phyloP scores from a whole-genome alignment of 2,329 filamentous ascomycete genomes.

The Cadophora luteo-olivacea region DNA sequence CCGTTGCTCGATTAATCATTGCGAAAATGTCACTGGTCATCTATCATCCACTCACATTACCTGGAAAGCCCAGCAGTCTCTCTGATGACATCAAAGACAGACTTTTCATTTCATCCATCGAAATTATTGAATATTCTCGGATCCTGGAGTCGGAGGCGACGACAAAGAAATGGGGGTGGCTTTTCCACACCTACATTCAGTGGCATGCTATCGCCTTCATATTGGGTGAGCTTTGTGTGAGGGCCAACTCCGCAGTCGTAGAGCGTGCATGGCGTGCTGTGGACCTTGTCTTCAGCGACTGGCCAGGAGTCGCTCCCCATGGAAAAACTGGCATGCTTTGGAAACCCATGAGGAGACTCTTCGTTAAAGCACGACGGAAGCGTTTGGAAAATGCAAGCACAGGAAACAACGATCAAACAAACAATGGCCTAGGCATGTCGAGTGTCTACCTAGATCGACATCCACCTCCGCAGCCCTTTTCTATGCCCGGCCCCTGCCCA shows the following conservation, averaged over 20 bases:
- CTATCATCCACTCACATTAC: conserved; percentile 44
- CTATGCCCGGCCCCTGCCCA: conserved; percentile 19
- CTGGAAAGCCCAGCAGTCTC: conserved; percentile 41
- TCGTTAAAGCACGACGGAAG: conserved; percentile 62
- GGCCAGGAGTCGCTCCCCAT: conserved; percentile 36
- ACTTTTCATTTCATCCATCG: conserved; percentile 48
- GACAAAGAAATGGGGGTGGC: conserved; percentile 52
- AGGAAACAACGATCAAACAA: conserved; percentile 3
- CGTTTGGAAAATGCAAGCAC: conserved; percentile 55
- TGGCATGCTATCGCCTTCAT: conserved; percentile 55
- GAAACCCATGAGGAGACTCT: conserved; percentile 66
- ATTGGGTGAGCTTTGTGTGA: conserved; percentile 48
- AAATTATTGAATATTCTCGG: conserved; percentile 50
- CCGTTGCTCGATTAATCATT: conserved; percentile 47
- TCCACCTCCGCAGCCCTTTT: conserved; percentile 18
- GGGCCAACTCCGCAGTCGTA: conserved; percentile 46
- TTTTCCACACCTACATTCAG: conserved; percentile 49
- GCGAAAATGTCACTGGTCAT: conserved; percentile 49
- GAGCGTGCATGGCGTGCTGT: conserved; percentile 51
- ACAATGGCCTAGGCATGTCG: conserved; percentile 26
- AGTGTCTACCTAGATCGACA: conserved; percentile 24
- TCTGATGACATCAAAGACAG: conserved; percentile 46
- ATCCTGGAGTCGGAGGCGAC: conserved; percentile 46
- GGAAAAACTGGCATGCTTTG: conserved; percentile 64
- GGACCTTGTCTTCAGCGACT: conserved; percentile 42